Percentiles rank a stretch among this genome's conserved stretches.
These are phyloP conservation scores for Brassica incana DNA, from an alignment of 345 rosid species.

Conservation along the genomic window DNA sequence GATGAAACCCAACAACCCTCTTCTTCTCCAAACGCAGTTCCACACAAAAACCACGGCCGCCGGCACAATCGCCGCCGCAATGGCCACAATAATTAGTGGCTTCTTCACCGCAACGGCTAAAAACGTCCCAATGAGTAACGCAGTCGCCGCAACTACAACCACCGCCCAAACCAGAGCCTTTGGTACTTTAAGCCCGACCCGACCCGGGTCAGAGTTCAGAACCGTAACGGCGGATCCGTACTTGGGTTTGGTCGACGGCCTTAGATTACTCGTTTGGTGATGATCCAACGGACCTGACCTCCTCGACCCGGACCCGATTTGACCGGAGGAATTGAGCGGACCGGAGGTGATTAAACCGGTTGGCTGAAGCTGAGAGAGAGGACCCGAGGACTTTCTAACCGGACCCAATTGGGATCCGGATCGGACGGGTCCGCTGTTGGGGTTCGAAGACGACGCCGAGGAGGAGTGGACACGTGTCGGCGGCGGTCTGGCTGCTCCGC, in stretches of 20 bases:
- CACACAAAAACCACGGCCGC: constrained; percentile 61
- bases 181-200: constrained; percentile 66
- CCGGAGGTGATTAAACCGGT: constrained; percentile 97
- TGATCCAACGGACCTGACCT: constrained; percentile 83
- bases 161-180: constrained; percentile 74
- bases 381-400: constrained; percentile 82
- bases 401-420: constrained; percentile 78
- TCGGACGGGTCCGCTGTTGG: constrained; percentile 77
- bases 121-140: constrained; percentile 86
- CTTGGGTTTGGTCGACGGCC: constrained; percentile 66
- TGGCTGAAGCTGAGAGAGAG: constrained; percentile 89
- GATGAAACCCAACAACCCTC: constrained; percentile 63
- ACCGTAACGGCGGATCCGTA: constrained; percentile 64
- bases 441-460: constrained; percentile 62
- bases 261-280: constrained; percentile 8
- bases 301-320: constrained; percentile 73
- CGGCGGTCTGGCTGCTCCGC: constrained; percentile 58
- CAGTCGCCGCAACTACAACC: constrained; percentile 71
- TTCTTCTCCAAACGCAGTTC: constrained; percentile 75
- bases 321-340: constrained; percentile 73
- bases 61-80: constrained; percentile 65
- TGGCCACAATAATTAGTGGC: constrained; percentile 73
- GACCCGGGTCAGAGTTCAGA: constrained; percentile 65
- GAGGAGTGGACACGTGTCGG: constrained; percentile 41
- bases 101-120: constrained; percentile 88